Percentiles rank a stretch among this genome's conserved stretches.
These are phyloP conservation scores for Sclerotiophoma versabilis DNA, from an alignment of 2,329 filamentous ascomycete genomes.

Conservation along the genomic window DNA sequence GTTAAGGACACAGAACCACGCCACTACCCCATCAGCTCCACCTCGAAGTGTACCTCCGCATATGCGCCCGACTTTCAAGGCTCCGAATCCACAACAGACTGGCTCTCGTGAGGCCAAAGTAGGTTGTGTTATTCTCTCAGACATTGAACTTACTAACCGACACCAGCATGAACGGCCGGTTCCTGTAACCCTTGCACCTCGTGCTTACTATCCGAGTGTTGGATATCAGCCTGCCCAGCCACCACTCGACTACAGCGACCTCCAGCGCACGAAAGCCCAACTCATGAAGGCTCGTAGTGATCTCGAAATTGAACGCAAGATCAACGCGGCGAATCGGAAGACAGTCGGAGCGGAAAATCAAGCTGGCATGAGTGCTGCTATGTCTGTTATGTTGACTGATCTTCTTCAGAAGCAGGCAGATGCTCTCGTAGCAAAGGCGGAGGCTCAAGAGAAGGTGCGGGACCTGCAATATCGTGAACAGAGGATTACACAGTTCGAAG, in stretches of 20 bases:
- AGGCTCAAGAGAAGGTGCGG: constrained; percentile 15
- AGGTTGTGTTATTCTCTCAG: neutral
- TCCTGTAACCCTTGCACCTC: constrained; percentile 4
- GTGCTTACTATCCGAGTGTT: neutral
- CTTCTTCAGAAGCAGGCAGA: constrained; percentile 27
- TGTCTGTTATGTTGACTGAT: constrained; percentile 15
- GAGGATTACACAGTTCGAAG: constrained; percentile 25
- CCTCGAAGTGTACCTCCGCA: constrained; percentile 20
- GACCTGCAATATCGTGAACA: constrained; percentile 22
- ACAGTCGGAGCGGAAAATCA: constrained; percentile 17
- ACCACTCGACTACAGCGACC: constrained; percentile 14
- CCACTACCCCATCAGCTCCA: neutral
- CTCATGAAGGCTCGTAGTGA: constrained; percentile 24
- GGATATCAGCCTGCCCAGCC: neutral
- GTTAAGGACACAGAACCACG: neutral
- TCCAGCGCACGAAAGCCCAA: constrained; percentile 16
- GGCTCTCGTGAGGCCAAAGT: neutral
- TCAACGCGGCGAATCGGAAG: constrained; percentile 13
- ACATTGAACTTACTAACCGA: neutral
- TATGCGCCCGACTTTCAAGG: constrained; percentile 11
- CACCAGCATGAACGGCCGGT: constrained; percentile 1
- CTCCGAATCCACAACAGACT: neutral
- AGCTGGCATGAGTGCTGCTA: constrained; percentile 12
- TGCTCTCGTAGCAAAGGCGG: constrained; percentile 15
- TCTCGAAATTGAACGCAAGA: constrained; percentile 24